Evolutionary conservation across 106 monocot genomes (phyloP).

Genomic region (Agapanthus africanus): DNA sequence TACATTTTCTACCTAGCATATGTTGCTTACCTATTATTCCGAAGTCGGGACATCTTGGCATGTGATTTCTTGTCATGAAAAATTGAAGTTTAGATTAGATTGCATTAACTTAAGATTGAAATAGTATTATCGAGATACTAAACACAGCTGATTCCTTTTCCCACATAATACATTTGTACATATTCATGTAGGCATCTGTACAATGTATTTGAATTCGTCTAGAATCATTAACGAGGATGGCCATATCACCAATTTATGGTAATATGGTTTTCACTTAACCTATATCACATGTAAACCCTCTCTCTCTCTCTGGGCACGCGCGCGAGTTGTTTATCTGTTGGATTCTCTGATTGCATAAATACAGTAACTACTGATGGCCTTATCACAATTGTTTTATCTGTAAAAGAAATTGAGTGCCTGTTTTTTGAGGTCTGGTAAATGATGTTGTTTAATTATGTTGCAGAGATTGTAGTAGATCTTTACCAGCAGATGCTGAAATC

Average conservation of each 20-base stretch:
- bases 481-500: conserved; percentile 67
- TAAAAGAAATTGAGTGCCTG: not conserved
- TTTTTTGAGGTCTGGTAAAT: not conserved
- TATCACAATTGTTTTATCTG: not conserved
- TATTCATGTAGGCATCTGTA: not conserved
- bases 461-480: conserved; percentile 57
- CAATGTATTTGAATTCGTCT: not conserved
- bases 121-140: not conserved
- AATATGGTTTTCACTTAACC: not conserved
- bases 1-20: no score
- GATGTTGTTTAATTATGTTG: conserved; percentile 10
- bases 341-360: not conserved
- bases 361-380: not conserved
- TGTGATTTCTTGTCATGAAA: not conserved
- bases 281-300: not conserved
- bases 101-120: not conserved
- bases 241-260: not conserved
- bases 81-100: not conserved
- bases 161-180: not conserved
- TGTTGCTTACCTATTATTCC: not conserved
- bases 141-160: not conserved
- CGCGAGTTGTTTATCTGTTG: not conserved
- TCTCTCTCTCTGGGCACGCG: not conserved
- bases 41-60: not conserved
- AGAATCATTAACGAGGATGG: not conserved